Conservation (phyloP, 2,329 filamentous ascomycete genomes). For the Sarocladium strictum region DNA sequence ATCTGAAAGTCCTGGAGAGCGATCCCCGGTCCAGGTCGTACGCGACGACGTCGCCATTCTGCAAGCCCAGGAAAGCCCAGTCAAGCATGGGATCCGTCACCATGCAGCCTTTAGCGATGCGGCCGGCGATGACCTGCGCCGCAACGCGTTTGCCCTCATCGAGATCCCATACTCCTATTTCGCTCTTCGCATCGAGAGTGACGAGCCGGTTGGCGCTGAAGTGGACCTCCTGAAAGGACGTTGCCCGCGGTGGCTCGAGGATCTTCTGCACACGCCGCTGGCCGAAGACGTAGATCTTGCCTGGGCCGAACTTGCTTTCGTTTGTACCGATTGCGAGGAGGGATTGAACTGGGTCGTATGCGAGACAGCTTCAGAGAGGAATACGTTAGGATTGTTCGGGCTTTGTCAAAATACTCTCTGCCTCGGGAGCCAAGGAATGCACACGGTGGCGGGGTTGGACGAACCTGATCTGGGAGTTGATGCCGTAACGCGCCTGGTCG, state of each 20-base stretch:
- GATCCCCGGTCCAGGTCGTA: conserved; percentile 84
- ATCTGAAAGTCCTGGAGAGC: conserved; percentile 63
- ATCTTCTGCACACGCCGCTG: conserved; percentile 72
- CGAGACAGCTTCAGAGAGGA: conserved; percentile 60
- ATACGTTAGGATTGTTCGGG: not conserved
- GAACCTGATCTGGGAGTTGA: conserved; percentile 68
- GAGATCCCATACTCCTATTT: conserved; percentile 78
- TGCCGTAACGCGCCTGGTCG: conserved; percentile 75
- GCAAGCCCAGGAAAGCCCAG: conserved; percentile 81
- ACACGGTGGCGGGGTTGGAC: conserved; percentile 16
- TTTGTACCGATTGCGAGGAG: conserved; percentile 87
- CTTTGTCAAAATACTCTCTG: conserved; percentile 16
- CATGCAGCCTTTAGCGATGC: conserved; percentile 56
- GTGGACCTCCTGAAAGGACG: conserved; percentile 70
- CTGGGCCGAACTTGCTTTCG: conserved; percentile 77
- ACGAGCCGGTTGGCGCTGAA: conserved; percentile 85
- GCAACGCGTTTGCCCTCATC: conserved; percentile 60
- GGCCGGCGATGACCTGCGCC: conserved; percentile 69
- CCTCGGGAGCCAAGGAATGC: conserved; percentile 17
- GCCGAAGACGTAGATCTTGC: conserved; percentile 85
- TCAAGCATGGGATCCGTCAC: conserved; percentile 86
- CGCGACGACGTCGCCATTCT: conserved; percentile 80
- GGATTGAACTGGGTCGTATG: conserved; percentile 91
- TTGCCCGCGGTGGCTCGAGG: conserved; percentile 63
- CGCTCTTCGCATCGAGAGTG: conserved; percentile 79